Base-by-base conservation (phyloP, 768 basidiomycete genomes). In the Naganishia vaughanmartiniae region DNA sequence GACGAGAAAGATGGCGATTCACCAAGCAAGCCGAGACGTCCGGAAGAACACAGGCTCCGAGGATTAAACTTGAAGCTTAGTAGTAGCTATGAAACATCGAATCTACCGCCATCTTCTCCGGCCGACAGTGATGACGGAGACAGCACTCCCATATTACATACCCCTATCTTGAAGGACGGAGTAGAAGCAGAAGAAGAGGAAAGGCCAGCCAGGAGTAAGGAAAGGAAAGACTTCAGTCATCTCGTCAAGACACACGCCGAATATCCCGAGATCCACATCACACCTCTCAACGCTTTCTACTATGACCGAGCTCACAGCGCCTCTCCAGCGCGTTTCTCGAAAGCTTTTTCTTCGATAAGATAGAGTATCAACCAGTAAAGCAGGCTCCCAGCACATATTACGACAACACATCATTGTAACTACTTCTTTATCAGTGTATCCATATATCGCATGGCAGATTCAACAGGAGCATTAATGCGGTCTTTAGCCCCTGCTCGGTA, bases 241-340 rank as follows among this genome's bases (percentile, higher is more conserved):
- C 28, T 63, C 39, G 60, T 63, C 26, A 63, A 63, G 24, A 42
- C 60, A 15, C 60, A 42, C 39, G 60, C 60, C 17, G 60, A 63
- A 63, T 12, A 45, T 30, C 60, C 60, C 39, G 60, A 63, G 15
- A 63, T 63, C 24, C 60, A 63, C 6, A 63, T 63, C 26, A 63
- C 60, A 12, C 60, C 60, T 24, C 42, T 63, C 60, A 63, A 63
- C 28, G 60, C 60, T 42, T 63, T 63, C 21, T 63, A 26, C 39
- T 63, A 63, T 17, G 60, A 63, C 6, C 60, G 60, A n/a, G 60
- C 60, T 21, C 60, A 63, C 19, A 63, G 60, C 24, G 60, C 60
- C 28, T 63, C 60, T 17, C 60, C 60, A 17, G 60, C 60, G 12
- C 60, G 60, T 6, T 63, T 63, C 39, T 42, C n/a, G 4, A n/a